A percentile compares a stretch with the other conserved stretches of the same genome.
Evolutionary conservation across 208 protist species (phyloP).

Genomic region (Leishmania amazonensis): DNA sequence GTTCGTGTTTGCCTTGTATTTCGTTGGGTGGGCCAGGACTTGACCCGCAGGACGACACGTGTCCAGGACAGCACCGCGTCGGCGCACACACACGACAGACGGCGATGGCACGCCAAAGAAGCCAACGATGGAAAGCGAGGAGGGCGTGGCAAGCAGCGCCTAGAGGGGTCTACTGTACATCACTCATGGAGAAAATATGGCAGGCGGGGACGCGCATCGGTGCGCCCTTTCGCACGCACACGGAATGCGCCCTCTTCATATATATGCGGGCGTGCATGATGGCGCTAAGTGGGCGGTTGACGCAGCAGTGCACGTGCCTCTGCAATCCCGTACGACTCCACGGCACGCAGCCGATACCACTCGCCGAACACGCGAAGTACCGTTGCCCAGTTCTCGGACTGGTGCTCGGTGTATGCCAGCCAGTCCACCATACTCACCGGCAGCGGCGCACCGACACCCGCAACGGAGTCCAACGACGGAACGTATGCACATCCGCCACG

Average conservation of each 20-base stretch:
- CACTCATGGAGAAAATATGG: background rate
- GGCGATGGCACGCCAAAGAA: background rate
- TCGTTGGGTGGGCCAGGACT: background rate
- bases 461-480: constrained; percentile 17
- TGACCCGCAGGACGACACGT: background rate
- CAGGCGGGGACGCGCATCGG: background rate
- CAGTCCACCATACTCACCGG: constrained; percentile 42
- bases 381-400: constrained; percentile 42
- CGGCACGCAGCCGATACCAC: constrained; percentile 74
- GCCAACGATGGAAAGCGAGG: background rate
- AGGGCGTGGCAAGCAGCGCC: background rate
- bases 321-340: constrained; percentile 42
- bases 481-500: constrained; percentile 45
- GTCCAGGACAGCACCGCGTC: background rate
- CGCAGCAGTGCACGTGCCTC: constrained; percentile 6
- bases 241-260: background rate
- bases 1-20: background rate
- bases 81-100: background rate
- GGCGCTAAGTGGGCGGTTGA: constrained; percentile 2
- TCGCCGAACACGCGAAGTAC: constrained; percentile 70
- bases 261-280: background rate
- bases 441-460: background rate
- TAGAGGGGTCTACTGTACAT: background rate
- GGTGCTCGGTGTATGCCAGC: constrained; percentile 41
- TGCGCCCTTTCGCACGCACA: background rate